Conservation (phyloP, 306 rosid species). For the Chamaecrista fasciculata region DNA sequence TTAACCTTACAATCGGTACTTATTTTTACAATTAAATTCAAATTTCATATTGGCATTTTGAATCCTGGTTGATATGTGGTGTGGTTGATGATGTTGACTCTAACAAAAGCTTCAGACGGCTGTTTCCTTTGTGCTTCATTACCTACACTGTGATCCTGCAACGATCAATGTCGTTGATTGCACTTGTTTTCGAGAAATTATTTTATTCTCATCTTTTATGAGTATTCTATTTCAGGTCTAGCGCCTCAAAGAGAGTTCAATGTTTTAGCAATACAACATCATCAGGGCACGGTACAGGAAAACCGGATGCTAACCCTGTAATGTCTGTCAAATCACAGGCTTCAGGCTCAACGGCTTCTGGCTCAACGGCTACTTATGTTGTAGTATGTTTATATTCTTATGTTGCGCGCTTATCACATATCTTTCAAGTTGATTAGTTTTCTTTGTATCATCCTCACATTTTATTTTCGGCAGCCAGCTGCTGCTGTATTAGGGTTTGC, state of each 20-base stretch:
- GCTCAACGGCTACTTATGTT: constrained; percentile 49
- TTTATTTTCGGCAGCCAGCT: constrained; percentile 55
- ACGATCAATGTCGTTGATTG: neutral
- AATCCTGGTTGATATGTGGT: neutral
- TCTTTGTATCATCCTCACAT: constrained; percentile 6
- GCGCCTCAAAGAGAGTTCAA: constrained; percentile 45
- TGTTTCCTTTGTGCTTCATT: neutral
- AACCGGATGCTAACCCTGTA: constrained; percentile 31
- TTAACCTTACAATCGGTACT: neutral
- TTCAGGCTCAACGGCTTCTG: constrained; percentile 57
- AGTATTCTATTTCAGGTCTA: constrained; percentile 48
- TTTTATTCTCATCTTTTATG: constrained; percentile 11
- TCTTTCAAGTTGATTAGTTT: constrained; percentile 6
- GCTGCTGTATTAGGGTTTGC: constrained; percentile 66
- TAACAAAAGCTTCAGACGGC: neutral
- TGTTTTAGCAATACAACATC: constrained; percentile 46
- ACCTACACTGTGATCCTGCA: neutral
- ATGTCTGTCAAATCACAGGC: constrained; percentile 33
- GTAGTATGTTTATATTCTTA: constrained; percentile 48
- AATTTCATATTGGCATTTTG: constrained; percentile 10
- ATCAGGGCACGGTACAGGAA: constrained; percentile 39
- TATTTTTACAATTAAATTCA: neutral
- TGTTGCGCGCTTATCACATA: too few relatives aligned
- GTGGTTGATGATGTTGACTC: neutral
- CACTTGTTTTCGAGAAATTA: neutral